phyloP scores from a whole-genome alignment of 1,139 yeast genomes.

The Saccharomyces hybrid region DNA sequence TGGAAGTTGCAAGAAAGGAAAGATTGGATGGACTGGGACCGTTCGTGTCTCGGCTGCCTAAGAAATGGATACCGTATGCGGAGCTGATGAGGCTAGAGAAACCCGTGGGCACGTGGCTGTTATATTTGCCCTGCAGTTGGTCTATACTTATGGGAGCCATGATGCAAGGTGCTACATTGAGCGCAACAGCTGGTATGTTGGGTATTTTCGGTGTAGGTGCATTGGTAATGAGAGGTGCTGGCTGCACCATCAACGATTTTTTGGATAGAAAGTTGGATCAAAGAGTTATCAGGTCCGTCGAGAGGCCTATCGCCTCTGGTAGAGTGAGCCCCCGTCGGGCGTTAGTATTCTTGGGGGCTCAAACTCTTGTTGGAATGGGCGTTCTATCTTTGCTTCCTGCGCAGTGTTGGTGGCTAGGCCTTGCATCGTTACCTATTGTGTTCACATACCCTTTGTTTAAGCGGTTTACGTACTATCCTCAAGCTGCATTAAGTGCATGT shows the following conservation, averaged over 20 bases:
- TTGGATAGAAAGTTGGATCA: constrained; percentile 76
- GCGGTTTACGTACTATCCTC: constrained; percentile 92
- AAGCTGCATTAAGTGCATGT: constrained; percentile 69
- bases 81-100: constrained; percentile 86
- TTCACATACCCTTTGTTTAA: constrained; percentile 89
- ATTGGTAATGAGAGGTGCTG: constrained; percentile 92
- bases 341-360: constrained; percentile 62
- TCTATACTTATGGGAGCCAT: constrained; percentile 66
- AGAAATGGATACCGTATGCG: constrained; percentile 76
- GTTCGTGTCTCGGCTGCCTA: constrained; percentile 57
- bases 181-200: constrained; percentile 51
- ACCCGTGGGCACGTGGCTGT: constrained; percentile 85
- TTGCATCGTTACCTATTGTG: constrained; percentile 72
- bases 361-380: constrained; percentile 63
- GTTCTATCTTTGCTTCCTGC: constrained; percentile 67
- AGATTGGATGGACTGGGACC: constrained; percentile 54
- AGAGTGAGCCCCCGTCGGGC: constrained; percentile 71
- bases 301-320: constrained; percentile 87
- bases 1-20: constrained; percentile 49
- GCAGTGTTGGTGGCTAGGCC: constrained; percentile 78
- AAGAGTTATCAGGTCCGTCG: constrained; percentile 79
- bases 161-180: constrained; percentile 58
- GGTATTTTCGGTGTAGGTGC: constrained; percentile 77
- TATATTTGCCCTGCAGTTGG: constrained; percentile 69
- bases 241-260: constrained; percentile 91